Conservation (phyloP, 352 stramenopile genomes). For the Globisporangium rhizosaccharum region DNA sequence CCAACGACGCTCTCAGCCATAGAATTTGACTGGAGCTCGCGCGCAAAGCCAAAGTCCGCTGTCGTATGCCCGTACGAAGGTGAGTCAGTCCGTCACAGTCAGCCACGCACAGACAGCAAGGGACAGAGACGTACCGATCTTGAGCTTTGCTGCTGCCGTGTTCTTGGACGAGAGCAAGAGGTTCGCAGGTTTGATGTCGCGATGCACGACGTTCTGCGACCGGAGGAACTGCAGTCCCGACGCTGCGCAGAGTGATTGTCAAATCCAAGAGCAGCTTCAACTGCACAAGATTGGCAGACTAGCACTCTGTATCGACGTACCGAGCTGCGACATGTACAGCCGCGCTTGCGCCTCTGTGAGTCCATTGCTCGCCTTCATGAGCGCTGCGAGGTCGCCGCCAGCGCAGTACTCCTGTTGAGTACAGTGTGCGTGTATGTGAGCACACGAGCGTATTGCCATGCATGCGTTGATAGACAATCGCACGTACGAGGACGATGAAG, state of each 20-base stretch:
- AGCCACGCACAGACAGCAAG: not conserved
- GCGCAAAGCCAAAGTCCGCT: conserved; percentile 76
- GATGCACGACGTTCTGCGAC: conserved; percentile 73
- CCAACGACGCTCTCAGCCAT: conserved; percentile 79
- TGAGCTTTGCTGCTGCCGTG: conserved; percentile 54
- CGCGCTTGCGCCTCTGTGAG: conserved; percentile 57
- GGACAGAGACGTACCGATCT: conserved; percentile 42
- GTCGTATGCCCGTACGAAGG: not conserved
- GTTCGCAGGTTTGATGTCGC: conserved; percentile 75
- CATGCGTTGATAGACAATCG: too few species aligned
- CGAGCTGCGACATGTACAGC: conserved; percentile 79
- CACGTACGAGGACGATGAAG: conserved; percentile 67
- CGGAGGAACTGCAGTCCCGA: conserved; percentile 69
- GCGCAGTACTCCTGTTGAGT: conserved; percentile 68
- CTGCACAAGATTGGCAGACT: not conserved
- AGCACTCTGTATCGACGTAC: conserved; percentile 19
- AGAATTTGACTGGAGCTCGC: conserved; percentile 59
- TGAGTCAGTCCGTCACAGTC: not conserved
- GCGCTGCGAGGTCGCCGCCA: conserved; percentile 57
- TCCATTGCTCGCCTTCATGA: conserved; percentile 66
- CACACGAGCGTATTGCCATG: too few species aligned
- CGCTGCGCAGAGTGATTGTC: conserved; percentile 19
- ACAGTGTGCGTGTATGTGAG: not conserved
- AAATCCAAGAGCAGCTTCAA: not conserved
- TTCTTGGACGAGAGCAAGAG: conserved; percentile 71